Base-by-base conservation (phyloP, 2,329 filamentous ascomycete genomes). In the Lasiodiplodia gonubiensis region DNA sequence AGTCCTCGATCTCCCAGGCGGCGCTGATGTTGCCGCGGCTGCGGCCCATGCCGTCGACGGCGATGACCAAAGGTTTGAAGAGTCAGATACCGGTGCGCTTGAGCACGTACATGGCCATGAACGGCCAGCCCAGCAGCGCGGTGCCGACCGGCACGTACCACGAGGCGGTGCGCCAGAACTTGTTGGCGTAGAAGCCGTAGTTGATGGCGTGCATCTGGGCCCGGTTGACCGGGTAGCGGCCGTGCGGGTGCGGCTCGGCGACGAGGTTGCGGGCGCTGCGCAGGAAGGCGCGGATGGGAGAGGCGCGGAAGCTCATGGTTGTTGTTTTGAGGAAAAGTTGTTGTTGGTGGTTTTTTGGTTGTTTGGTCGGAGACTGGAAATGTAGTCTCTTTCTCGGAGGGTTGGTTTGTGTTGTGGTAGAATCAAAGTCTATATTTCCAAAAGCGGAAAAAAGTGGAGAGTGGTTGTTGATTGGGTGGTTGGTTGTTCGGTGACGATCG, bases 191-290 rank as follows among this genome's bases (percentile, higher is more conserved):
- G 49, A 75, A 72, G 39, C 73, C 70, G 11, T 68, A 69, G 16
- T 70, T 74, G 48, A 73, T 70, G 48, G 74, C 72, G 11, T 74
- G 49, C 33, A 77, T 75, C 1, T 76, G 67, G 33, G 70, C 48
- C 33, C 70, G 68, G 65, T 72, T 70, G 1, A 73, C 64, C 0
- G 77, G 75, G 68, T 74, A 74, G 53, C 77, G 74, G 6, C 72
- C 73, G 67, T 76, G 76, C 5, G 77, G 77, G 69, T 79, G 77
- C 2, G 76, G 74, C 61, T 79, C 77, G 68, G 72, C 72, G 27
- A 77, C 68, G 23, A 75, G 72, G 64, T 70, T 71, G 70, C 75
- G 74, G 70, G 77, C 71, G 71, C 76, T 73, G 68, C 67, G 67
- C 49, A 59, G 46, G 70, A 78, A 74, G 66, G 70, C 55, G 68